Evolutionary conservation across 176 grass and related monocot species (phyloP).

Genomic region (Thinopyrum elongatum): DNA sequence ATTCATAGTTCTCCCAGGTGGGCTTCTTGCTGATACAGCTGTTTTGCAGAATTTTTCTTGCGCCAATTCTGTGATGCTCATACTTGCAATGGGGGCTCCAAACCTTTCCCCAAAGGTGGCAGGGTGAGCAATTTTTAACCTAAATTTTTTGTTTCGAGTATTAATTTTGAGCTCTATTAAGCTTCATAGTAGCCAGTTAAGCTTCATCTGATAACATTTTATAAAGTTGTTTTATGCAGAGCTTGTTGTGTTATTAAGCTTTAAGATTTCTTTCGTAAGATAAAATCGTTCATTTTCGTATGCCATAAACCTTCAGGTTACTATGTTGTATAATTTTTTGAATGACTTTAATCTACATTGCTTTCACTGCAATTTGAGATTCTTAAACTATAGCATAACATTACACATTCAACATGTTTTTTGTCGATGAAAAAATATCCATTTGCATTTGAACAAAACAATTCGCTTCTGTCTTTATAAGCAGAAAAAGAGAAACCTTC

Average conservation of each 20-base stretch:
- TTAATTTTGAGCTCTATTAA: conserved; percentile 1
- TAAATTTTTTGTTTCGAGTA: background rate
- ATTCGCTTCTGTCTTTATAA: background rate
- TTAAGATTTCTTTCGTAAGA: background rate
- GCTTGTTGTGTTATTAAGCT: background rate
- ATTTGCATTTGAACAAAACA: background rate
- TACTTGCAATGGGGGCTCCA: conserved; percentile 49
- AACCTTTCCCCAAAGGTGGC: conserved; percentile 92
- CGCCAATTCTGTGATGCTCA: conserved; percentile 96
- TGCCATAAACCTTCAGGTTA: background rate
- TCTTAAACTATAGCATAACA: background rate
- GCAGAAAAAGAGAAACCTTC: background rate
- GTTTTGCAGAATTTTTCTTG: conserved; percentile 89
- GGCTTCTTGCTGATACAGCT: conserved; percentile 30
- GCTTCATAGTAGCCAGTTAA: background rate
- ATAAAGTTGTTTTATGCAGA: background rate
- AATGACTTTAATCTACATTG: background rate
- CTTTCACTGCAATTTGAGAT: background rate
- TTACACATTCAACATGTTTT: background rate
- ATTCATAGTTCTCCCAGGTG: conserved; percentile 2
- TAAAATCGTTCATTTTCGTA: background rate
- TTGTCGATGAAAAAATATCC: background rate
- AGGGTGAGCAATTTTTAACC: conserved; percentile 54
- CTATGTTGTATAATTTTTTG: background rate
- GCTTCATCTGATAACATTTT: background rate